These are phyloP conservation scores for Leucogyrophana mollusca DNA, from an alignment of 768 basidiomycete species.

Conservation along the genomic window DNA sequence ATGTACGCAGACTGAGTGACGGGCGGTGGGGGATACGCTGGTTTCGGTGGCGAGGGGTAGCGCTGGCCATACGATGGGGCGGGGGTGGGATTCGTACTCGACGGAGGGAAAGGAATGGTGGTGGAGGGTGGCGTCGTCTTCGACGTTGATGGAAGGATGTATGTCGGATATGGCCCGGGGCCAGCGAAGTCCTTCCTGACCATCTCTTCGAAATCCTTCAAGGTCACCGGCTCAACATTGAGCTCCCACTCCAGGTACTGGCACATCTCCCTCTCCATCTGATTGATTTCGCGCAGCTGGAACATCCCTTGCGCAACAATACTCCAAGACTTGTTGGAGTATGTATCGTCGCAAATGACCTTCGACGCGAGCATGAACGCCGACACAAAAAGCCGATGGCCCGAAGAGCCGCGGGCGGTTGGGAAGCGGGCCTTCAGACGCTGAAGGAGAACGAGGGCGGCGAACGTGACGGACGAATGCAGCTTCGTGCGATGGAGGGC, in stretches of 20 bases:
- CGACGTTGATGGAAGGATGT: constrained; percentile 60
- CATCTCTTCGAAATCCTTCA: constrained; percentile 59
- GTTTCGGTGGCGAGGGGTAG: constrained; percentile 32
- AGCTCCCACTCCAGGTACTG: constrained; percentile 92
- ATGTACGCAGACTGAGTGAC: constrained; percentile 17
- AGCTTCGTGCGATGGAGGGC: constrained; percentile 67
- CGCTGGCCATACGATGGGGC: constrained; percentile 27
- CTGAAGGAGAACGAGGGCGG: constrained; percentile 48
- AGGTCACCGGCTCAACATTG: constrained; percentile 64
- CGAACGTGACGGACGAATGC: constrained; percentile 47
- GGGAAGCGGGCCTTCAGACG: constrained; percentile 73
- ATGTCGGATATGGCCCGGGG: constrained; percentile 58
- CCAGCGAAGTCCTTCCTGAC: constrained; percentile 61
- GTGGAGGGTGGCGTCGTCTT: constrained; percentile 47
- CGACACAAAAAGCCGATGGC: constrained; percentile 69
- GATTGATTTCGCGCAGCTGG: constrained; percentile 70
- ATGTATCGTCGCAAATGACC: constrained; percentile 93
- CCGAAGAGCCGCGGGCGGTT: constrained; percentile 72
- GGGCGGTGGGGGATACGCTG: constrained; percentile 10
- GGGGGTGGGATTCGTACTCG: constrained; percentile 24
- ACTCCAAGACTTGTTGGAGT: constrained; percentile 91
- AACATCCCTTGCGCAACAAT: constrained; percentile 91
- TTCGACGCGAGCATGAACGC: constrained; percentile 74
- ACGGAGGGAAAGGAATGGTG: constrained; percentile 32
- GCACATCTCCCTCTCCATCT: constrained; percentile 81